Evolutionary conservation across 306 rosid species (phyloP), one percentile per base, ranked within the genome.

Genomic region (Cucumis cinereus): DNA sequence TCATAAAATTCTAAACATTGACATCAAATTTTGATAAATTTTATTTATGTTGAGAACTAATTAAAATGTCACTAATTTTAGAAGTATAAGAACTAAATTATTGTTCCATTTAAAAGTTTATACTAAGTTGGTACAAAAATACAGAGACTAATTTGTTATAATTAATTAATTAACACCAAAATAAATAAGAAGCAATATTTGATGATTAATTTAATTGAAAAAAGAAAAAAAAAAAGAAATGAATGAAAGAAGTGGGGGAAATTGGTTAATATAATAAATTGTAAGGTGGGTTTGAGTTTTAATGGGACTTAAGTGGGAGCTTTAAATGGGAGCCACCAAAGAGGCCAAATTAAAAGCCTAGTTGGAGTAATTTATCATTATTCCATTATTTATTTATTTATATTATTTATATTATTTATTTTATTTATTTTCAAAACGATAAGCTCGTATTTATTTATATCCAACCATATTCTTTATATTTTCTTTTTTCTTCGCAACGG

Each of bases 221-320:
- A 47, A 47, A 30, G 35, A 30, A 30, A 30, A 50, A 16, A 33
- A 40, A 68, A 68, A 20, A 20, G 19, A 11, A 67, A 40, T 40
- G 11, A 40, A 66, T 40, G 73, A 20, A 40, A 41, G 54, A 68
- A 68, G 74, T 68, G 74, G 74, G 54, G 74, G 10, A 40, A 68
- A 12, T 20, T 22, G 55, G 74, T 68, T 68, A 68, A 68, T 68
- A 68, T 19, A 68, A 68, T 68, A 68, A 68, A 68, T 12, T 22
- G 74, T 6, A 68, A 41, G 74, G 53, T 68, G 74, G 49, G 53
- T 68, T 68, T 68, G 54, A 41, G 35, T 30, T 55, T 68, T 41
- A 68, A 68, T 68, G 74, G 30, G 74, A 68, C 6, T 68, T 68
- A 68, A 68, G n/a, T 68, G 33, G 15, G 74, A 41, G 74, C 74